A percentile compares a stretch with the other conserved stretches of the same genome.
Evolutionary conservation across 352 stramenopile species (phyloP).

Genomic region (Aphanomyces astaci): DNA sequence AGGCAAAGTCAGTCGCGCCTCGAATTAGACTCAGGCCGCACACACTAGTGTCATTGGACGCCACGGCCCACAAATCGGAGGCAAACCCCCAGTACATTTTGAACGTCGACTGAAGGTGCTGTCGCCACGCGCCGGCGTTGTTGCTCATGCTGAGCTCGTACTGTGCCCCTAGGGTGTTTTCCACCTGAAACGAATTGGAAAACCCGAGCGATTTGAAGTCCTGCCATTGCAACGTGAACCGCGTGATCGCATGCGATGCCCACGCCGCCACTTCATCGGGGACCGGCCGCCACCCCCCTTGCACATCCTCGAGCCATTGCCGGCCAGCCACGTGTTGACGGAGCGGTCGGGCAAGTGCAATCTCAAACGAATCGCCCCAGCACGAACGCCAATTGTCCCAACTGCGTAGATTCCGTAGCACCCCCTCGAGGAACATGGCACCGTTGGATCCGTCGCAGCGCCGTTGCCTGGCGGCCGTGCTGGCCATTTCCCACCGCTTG

Average conservation of each 20-base stretch:
- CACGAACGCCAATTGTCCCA: neutral
- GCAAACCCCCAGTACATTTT: constrained; percentile 21
- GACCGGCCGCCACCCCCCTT: neutral
- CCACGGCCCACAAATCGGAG: constrained; percentile 9
- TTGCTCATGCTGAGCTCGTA: neutral
- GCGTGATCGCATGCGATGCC: neutral
- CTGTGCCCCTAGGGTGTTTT: neutral
- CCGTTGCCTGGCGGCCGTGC: neutral
- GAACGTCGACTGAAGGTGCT: constrained; percentile 2
- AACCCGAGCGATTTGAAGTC: constrained; percentile 14
- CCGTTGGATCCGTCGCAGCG: constrained; percentile 9
- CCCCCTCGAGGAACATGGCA: constrained; percentile 2
- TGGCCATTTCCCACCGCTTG: constrained; percentile 5
- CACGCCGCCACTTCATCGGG: neutral
- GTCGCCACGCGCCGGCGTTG: neutral
- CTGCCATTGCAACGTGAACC: constrained; percentile 20
- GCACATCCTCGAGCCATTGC: neutral
- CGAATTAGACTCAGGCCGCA: constrained; percentile 1
- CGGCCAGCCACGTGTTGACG: neutral
- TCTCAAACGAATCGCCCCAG: constrained; percentile 2
- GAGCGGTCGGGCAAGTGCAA: neutral
- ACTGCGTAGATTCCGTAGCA: constrained; percentile 1
- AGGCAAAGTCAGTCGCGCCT: neutral
- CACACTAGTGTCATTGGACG: constrained; percentile 1
- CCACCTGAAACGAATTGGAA: neutral